Evolutionary conservation across 164 flowering plant genomes (phyloP).

Genomic region (Aristolochia fimbriata): DNA sequence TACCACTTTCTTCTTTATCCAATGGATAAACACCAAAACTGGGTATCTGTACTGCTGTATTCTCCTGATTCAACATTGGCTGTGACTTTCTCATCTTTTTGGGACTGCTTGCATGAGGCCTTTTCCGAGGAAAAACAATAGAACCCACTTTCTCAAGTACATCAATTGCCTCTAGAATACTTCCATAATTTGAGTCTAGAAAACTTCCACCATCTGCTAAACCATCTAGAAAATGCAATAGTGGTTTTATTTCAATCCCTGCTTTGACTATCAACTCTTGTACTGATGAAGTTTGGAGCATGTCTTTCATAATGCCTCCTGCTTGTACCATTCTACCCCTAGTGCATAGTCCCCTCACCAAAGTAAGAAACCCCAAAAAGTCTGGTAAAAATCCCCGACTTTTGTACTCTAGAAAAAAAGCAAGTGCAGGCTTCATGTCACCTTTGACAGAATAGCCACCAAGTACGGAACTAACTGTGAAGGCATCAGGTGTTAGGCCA

Average conservation of each 20-base stretch:
- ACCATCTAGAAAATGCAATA: conserved; percentile 23
- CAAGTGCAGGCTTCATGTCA: conserved; percentile 74
- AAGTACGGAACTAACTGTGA: conserved; percentile 61
- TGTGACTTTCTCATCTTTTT: conserved; percentile 1
- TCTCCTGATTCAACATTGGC: conserved; percentile 5
- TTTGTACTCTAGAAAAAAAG: conserved; percentile 38
- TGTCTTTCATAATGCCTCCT: conserved; percentile 60
- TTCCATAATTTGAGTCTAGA: conserved; percentile 61
- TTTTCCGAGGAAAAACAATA: conserved; percentile 32
- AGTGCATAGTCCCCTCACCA: conserved; percentile 58
- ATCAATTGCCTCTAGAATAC: conserved; percentile 47
- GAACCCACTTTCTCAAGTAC: conserved; percentile 51
- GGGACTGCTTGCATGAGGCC: not conserved
- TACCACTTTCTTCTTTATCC: no score
- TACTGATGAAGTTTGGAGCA: conserved; percentile 52
- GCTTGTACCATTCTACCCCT: conserved; percentile 96
- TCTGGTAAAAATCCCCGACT: conserved; percentile 50
- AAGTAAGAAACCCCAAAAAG: conserved; percentile 63
- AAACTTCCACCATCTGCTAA: conserved; percentile 29
- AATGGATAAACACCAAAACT: no score
- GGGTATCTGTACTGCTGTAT: not conserved
- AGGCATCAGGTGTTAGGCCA: conserved; percentile 42
- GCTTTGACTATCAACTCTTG: conserved; percentile 38
- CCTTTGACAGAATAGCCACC: conserved; percentile 51
- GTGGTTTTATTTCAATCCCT: conserved; percentile 29